Evolutionary conservation across 495 filamentous ascomycete genomes (phyloP).

Genomic region (Beverwykella pulmonaria): DNA sequence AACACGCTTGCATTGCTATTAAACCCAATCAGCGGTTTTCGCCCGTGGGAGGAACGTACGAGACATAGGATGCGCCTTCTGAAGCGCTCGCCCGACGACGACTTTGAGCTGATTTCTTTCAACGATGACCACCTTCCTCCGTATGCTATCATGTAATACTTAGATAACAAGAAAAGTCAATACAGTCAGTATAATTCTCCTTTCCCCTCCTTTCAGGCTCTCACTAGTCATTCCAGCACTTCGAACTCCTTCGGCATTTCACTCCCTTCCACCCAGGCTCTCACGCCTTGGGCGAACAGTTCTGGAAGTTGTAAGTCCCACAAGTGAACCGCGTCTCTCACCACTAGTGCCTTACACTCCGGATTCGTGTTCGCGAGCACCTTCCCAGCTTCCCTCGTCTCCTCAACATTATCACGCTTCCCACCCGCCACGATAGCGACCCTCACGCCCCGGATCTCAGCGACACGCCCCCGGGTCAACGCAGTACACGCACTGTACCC

Average conservation of each 20-base stretch:
- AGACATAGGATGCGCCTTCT: too few species aligned
- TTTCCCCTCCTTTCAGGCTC: slow-evolving; percentile 2
- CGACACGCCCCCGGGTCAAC: neutral
- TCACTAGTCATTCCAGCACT: neutral
- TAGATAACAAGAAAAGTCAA: too few species aligned
- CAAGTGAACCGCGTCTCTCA: slow-evolving; percentile 3
- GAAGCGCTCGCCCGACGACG: too few species aligned
- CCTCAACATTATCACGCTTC: neutral
- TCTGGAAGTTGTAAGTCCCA: slow-evolving; percentile 4
- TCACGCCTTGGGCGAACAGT: slow-evolving; percentile 5
- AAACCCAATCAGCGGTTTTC: too few species aligned
- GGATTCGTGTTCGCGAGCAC: slow-evolving; percentile 3
- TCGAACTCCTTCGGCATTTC: slow-evolving; percentile 5
- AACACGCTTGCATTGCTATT: too few species aligned
- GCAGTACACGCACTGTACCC: neutral
- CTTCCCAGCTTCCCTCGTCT: neutral
- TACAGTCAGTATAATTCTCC: too few species aligned
- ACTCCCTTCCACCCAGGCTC: neutral
- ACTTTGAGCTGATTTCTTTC: too few species aligned
- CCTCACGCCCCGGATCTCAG: slow-evolving; percentile 4
- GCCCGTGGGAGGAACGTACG: too few species aligned
- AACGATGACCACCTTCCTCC: too few species aligned
- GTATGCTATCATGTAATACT: too few species aligned
- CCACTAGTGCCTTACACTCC: slow-evolving; percentile 1
- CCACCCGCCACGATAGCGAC: slow-evolving; percentile 4